Conservation (phyloP, 768 basidiomycete genomes). For the Kwoniella mangroviensis region DNA sequence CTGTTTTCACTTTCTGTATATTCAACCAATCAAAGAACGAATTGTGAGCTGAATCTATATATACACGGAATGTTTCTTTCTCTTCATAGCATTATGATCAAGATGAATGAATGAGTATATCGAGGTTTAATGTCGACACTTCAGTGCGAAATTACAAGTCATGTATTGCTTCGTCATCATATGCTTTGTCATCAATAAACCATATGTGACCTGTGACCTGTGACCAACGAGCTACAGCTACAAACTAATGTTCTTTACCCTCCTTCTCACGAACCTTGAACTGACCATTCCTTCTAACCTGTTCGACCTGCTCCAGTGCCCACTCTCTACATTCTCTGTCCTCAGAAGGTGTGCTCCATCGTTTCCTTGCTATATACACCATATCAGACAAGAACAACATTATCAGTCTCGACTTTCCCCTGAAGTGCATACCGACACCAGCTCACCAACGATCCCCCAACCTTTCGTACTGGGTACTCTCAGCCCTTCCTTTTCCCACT, state of each 20-base stretch:
- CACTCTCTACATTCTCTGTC: conserved; percentile 59
- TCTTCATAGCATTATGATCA: too few species aligned
- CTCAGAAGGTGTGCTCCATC: conserved; percentile 46
- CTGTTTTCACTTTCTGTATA: too few species aligned
- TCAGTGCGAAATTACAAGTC: too few species aligned
- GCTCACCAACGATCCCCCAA: conserved; percentile 86
- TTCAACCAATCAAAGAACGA: too few species aligned
- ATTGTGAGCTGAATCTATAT: too few species aligned
- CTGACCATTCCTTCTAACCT: conserved; percentile 67
- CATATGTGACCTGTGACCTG: too few species aligned
- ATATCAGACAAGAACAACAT: neutral
- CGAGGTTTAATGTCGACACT: too few species aligned
- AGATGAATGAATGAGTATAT: too few species aligned
- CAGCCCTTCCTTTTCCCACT: conserved; percentile 79
- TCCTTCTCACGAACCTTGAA: conserved; percentile 64
- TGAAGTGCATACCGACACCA: neutral
- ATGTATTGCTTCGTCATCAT: too few species aligned
- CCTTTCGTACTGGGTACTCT: conserved; percentile 92
- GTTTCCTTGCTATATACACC: conserved; percentile 54
- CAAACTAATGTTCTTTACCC: conserved; percentile 51
- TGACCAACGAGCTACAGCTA: neutral
- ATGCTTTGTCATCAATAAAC: too few species aligned
- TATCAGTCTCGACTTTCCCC: too few species aligned
- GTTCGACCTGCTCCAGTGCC: conserved; percentile 64
- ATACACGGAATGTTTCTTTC: too few species aligned